phyloP scores from a whole-genome alignment of 345 rosid species.

The Dipteronia dyeriana region DNA sequence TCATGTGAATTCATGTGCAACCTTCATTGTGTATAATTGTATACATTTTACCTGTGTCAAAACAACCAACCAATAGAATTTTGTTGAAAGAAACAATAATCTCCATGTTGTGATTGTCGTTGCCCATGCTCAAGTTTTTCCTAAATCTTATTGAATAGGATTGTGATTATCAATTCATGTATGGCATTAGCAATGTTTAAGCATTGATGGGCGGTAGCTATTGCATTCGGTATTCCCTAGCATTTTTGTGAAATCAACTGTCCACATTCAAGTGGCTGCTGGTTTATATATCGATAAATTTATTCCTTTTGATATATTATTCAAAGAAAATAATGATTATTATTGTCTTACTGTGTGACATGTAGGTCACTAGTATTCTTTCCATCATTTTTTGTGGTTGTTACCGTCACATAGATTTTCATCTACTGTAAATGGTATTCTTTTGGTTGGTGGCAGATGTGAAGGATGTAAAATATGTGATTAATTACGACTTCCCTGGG shows the following conservation, averaged over 20 bases:
- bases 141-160: background rate
- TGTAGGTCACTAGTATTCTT: too few relatives aligned
- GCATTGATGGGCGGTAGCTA: too few relatives aligned
- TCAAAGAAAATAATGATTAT: background rate
- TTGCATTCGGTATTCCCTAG: too few relatives aligned
- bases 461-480: conserved; percentile 92
- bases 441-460: conserved; percentile 66
- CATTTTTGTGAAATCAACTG: too few relatives aligned
- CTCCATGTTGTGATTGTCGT: background rate
- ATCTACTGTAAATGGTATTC: background rate
- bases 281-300: background rate
- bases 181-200: too few relatives aligned
- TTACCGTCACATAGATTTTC: too few relatives aligned
- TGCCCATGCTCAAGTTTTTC: background rate
- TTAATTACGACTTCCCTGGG: conserved; percentile 98
- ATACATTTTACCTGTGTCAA: background rate
- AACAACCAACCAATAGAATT: background rate
- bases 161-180: background rate
- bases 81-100: background rate
- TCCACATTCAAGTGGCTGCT: background rate
- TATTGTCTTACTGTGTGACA: too few relatives aligned
- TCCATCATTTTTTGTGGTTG: too few relatives aligned
- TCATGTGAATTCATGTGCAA: background rate
- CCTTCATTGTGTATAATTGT: background rate
- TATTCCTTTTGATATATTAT: background rate